Evolutionary conservation across 768 basidiomycete species (phyloP).

Genomic region (Lactarius akahatsu): DNA sequence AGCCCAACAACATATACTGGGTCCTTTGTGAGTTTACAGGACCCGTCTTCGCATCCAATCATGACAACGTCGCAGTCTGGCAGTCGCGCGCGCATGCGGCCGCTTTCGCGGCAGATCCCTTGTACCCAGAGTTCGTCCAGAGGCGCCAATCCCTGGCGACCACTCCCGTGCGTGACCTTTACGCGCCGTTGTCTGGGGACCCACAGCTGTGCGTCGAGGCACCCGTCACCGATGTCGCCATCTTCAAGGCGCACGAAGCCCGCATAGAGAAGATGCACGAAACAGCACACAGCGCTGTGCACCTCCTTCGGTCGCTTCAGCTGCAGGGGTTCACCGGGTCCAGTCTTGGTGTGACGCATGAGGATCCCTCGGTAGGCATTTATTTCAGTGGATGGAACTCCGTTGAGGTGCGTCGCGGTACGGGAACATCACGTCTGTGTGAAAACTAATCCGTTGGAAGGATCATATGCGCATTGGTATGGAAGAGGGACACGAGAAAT

Average conservation of each 20-base stretch:
- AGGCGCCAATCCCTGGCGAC: constrained; percentile 1
- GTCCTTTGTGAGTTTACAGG: constrained; percentile 12
- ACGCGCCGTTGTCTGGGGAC: background rate
- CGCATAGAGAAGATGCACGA: constrained; percentile 1
- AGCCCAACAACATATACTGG: constrained; percentile 8
- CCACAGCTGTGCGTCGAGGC: background rate
- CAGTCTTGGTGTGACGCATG: background rate
- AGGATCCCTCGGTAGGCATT: constrained; percentile 1
- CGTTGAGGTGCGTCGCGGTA: constrained; percentile 10
- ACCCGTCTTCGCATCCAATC: background rate
- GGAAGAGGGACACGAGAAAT: background rate
- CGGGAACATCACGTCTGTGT: background rate
- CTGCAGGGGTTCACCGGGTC: background rate
- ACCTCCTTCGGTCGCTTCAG: constrained; percentile 2
- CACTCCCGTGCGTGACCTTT: background rate
- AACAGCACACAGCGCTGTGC: background rate
- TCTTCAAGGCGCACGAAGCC: background rate
- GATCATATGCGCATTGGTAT: background rate
- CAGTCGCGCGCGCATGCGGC: constrained; percentile 6
- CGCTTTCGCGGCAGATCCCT: constrained; percentile 10
- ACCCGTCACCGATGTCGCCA: constrained; percentile 8
- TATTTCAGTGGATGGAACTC: constrained; percentile 6
- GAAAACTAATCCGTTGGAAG: background rate
- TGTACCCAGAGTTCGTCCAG: background rate
- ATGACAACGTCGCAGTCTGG: constrained; percentile 6